These are phyloP conservation scores for Tetrapisispora taiwanensis DNA, from an alignment of 805 yeast species.

Conservation along the genomic window DNA sequence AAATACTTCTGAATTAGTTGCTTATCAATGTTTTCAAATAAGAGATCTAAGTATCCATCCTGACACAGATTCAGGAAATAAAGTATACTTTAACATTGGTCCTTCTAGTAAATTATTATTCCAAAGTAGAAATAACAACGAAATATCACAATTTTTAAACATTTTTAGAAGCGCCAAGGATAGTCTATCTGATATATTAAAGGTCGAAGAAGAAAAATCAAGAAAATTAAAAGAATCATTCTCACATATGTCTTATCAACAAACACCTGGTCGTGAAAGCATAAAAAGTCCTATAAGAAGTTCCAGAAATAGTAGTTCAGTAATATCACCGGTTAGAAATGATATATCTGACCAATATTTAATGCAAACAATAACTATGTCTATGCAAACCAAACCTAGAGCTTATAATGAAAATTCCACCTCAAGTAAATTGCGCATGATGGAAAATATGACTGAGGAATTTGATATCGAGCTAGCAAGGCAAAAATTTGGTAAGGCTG, in stretches of 20 bases:
- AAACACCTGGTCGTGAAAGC: constrained; percentile 19
- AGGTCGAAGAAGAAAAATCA: constrained; percentile 38
- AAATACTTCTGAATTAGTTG: constrained; percentile 3
- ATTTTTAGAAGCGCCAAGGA: constrained; percentile 53
- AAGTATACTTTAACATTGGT: constrained; percentile 1
- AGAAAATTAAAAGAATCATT: constrained; percentile 37
- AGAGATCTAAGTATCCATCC: neutral
- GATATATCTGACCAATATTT: constrained; percentile 26
- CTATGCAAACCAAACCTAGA: constrained; percentile 51
- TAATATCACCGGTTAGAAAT: constrained; percentile 13
- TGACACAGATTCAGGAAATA: neutral
- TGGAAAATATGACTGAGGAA: constrained; percentile 58
- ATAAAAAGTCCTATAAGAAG: constrained; percentile 28
- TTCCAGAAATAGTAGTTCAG: constrained; percentile 25
- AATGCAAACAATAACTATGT: constrained; percentile 48
- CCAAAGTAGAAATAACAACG: constrained; percentile 18
- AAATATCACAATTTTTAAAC: constrained; percentile 35
- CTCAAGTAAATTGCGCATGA: constrained; percentile 38
- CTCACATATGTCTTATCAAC: constrained; percentile 31
- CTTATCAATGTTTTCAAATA: neutral
- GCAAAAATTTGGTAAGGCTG: constrained; percentile 40
- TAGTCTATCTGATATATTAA: constrained; percentile 47
- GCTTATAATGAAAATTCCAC: constrained; percentile 38
- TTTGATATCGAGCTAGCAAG: constrained; percentile 60
- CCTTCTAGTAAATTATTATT: constrained; percentile 8